These are phyloP conservation scores for Cordyceps javanica DNA, from an alignment of 2,329 filamentous ascomycete genomes.

Conservation along the genomic window DNA sequence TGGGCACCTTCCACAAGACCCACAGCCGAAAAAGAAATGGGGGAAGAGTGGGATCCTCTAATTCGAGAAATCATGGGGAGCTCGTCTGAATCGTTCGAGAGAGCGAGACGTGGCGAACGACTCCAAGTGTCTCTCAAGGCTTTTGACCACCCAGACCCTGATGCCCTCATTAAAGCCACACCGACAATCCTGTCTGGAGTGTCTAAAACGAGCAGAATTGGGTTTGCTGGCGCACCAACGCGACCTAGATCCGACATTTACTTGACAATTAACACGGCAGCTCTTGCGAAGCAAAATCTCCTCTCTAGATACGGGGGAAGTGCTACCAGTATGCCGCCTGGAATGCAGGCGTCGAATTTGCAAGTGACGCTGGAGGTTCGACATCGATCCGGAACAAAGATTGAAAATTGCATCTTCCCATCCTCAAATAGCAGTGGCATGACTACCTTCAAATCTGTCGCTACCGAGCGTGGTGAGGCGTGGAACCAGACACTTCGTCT, in stretches of 20 bases:
- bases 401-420: constrained; percentile 82
- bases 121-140: constrained; percentile 73
- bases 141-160: constrained; percentile 72
- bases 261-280: constrained; percentile 72
- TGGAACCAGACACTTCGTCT: constrained; percentile 90
- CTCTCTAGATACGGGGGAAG: constrained; percentile 65
- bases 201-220: constrained; percentile 77
- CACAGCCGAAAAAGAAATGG: constrained; percentile 46
- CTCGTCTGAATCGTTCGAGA: constrained; percentile 66
- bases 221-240: constrained; percentile 86
- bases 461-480: constrained; percentile 67
- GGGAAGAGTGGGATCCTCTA: constrained; percentile 66
- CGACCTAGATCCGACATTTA: constrained; percentile 93
- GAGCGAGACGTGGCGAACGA: constrained; percentile 65
- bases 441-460: constrained; percentile 84
- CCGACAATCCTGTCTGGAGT: constrained; percentile 83
- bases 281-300: constrained; percentile 69
- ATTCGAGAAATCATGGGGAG: constrained; percentile 69
- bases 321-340: constrained; percentile 61
- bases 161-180: constrained; percentile 74
- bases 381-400: constrained; percentile 67
- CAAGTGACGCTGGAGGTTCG: constrained; percentile 88
- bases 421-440: constrained; percentile 73
- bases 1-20: constrained; percentile 61
- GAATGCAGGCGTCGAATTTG: constrained; percentile 63